These are phyloP conservation scores for bread wheat (Triticum aestivum) DNA, from an alignment of 176 grass and related monocot species.

Conservation along the genomic window IWGSC_CS_RefSeq_v2.1 NC_057803.1:25940138-25940637, in stretches of 20 bases:
- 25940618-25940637: slow-evolving; percentile 21
- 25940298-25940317: slow-evolving; percentile 50
- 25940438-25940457: slow-evolving; percentile 33
- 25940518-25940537: slow-evolving; percentile 16
- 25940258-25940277: slow-evolving; percentile 46
- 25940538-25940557: slow-evolving; percentile 8
- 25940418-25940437: slow-evolving; percentile 23
- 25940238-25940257: slow-evolving; percentile 49
- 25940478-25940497: slow-evolving; percentile 25
- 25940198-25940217: slow-evolving; percentile 55
- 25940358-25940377: slow-evolving; percentile 48
- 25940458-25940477: slow-evolving; percentile 31
- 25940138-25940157: slow-evolving; percentile 34
- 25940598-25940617: slow-evolving; percentile 24
- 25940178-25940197: slow-evolving; percentile 32
- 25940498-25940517: slow-evolving; percentile 28
- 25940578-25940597: slow-evolving; percentile 21
- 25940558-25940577: slow-evolving; percentile 21
- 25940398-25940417: slow-evolving; percentile 45
- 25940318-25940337: slow-evolving; percentile 56
- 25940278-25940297: slow-evolving; percentile 39
- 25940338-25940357: slow-evolving; percentile 69
- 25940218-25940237: slow-evolving; percentile 40
- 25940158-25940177: slow-evolving; percentile 52
- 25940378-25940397: slow-evolving; percentile 36